phyloP scores from a whole-genome alignment of 139 green algal species.

The Limnomonas spitsbergensis region DNA sequence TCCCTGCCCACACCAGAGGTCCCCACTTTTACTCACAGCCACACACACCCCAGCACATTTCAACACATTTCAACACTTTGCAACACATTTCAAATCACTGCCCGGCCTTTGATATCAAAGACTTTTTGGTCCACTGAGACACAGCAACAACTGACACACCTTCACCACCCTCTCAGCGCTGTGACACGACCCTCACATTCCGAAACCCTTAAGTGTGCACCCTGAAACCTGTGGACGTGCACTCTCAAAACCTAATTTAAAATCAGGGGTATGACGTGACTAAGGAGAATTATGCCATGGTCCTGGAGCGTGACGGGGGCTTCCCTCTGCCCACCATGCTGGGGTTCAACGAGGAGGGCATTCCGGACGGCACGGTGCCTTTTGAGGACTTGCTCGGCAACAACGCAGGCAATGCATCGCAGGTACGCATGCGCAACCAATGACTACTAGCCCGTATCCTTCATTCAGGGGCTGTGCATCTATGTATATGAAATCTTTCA shows the following conservation, averaged over 20 bases:
- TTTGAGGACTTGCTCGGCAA: not conserved
- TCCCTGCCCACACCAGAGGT: too few relatives aligned
- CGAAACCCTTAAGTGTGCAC: not conserved
- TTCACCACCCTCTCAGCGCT: too few relatives aligned
- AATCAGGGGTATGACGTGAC: slow-evolving; percentile 12
- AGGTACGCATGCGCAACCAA: not conserved
- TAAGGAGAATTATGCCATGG: slow-evolving; percentile 12
- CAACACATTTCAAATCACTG: too few relatives aligned
- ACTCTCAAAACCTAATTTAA: too few relatives aligned
- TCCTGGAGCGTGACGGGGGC: not conserved
- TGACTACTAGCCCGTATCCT: not conserved
- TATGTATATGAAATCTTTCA: too few relatives aligned
- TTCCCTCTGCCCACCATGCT: slow-evolving; percentile 7
- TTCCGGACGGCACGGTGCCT: not conserved
- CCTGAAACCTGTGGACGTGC: too few relatives aligned
- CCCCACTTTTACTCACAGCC: too few relatives aligned
- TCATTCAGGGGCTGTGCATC: not conserved
- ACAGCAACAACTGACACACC: too few relatives aligned
- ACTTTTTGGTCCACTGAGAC: too few relatives aligned
- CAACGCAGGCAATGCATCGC: not conserved
- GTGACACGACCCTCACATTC: not conserved
- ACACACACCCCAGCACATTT: too few relatives aligned
- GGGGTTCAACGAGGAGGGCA: slow-evolving; percentile 15
- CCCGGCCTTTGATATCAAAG: too few relatives aligned
- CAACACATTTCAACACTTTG: too few relatives aligned